Evolutionary conservation across 2,329 filamentous ascomycete species (phyloP), one percentile per base, ranked within the genome.

Genomic region (Cytospora piceae): DNA sequence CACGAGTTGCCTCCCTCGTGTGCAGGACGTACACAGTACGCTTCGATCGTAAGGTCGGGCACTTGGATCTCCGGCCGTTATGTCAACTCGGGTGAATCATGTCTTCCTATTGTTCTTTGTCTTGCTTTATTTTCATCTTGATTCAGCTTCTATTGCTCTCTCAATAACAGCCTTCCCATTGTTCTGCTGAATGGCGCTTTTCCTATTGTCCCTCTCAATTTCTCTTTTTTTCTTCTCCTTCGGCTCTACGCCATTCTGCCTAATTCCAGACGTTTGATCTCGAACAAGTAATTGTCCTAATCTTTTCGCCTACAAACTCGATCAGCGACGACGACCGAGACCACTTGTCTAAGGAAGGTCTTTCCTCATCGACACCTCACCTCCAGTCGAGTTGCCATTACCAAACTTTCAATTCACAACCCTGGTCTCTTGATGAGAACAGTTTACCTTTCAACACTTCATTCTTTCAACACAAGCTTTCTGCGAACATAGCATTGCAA

Each of bases 181-280:
- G 59, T 67, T 58, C 63, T 65, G 55, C 34, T 32, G 37, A 20
- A 56, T 49, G 52, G 59, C 56, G 34, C 53, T 65, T 51, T 56
- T 63, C 53, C 63, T 32, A 65, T 65, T 62, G 34, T 57, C 29
- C 46, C 49, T 31, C 31, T 65, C 51, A 31, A 22, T 29, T 57
- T 29, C 60, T 29, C 20, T 58, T 22, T 29, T 49, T 52, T 51
- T 67, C 51, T 67, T 61, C 53, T 6, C 58, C 29, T 6, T 24
- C 22, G n/a, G 31, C 39, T 37, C 20, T 29, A 57, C 51, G 24
- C 37, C 34, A 22, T 54, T 34, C 51, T 49, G 9, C 54, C 8
- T 54, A 60, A 49, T 49, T 20, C 24, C 49, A 29, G 29, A 17
- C 27, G 7, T 17, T 22, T 9, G 2, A 31, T 57, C 12, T 17